These are phyloP conservation scores for Cylindrodendrum hubeiense DNA, from an alignment of 2,329 filamentous ascomycete species.

Conservation along the genomic window DNA sequence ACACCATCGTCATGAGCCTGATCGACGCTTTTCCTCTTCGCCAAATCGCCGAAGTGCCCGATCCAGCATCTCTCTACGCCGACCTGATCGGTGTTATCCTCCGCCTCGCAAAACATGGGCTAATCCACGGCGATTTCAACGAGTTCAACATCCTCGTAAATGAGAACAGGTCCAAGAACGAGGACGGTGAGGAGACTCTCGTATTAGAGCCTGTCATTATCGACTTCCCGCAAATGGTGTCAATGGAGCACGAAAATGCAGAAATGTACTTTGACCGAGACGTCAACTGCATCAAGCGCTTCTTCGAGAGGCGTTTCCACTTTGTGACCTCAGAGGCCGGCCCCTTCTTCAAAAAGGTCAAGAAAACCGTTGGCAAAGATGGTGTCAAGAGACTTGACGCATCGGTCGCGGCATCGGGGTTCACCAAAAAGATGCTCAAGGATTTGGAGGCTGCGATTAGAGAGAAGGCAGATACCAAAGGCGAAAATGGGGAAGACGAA, in stretches of 20 bases:
- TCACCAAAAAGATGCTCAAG: slow-evolving; percentile 96
- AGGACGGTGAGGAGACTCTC: slow-evolving; percentile 58
- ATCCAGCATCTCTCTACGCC: slow-evolving; percentile 89
- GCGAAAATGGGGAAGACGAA: slow-evolving; percentile 51
- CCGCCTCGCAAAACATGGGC: slow-evolving; percentile 82
- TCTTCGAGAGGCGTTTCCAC: slow-evolving; percentile 89
- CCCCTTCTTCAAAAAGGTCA: slow-evolving; percentile 87
- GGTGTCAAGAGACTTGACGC: slow-evolving; percentile 82
- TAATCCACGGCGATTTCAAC: slow-evolving; percentile 99
- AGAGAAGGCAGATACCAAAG: slow-evolving; percentile 72
- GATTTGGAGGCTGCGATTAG: slow-evolving; percentile 93
- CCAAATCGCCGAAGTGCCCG: slow-evolving; percentile 85
- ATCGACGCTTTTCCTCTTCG: slow-evolving; percentile 93
- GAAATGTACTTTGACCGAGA: slow-evolving; percentile 98
- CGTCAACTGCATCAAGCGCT: slow-evolving; percentile 94
- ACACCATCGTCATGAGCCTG: slow-evolving; percentile 96
- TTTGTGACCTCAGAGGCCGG: slow-evolving; percentile 87
- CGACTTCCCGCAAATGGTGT: slow-evolving; percentile 98
- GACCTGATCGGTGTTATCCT: slow-evolving; percentile 91
- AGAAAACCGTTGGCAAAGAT: slow-evolving; percentile 77
- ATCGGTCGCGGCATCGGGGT: slow-evolving; percentile 90
- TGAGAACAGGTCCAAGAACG: slow-evolving; percentile 67
- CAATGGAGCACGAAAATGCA: slow-evolving; percentile 92
- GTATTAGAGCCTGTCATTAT: slow-evolving; percentile 85
- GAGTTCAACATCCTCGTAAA: slow-evolving; percentile 98